phyloP scores from a whole-genome alignment of 176 grass and related monocot genomes.

The Avena eriantha region DNA sequence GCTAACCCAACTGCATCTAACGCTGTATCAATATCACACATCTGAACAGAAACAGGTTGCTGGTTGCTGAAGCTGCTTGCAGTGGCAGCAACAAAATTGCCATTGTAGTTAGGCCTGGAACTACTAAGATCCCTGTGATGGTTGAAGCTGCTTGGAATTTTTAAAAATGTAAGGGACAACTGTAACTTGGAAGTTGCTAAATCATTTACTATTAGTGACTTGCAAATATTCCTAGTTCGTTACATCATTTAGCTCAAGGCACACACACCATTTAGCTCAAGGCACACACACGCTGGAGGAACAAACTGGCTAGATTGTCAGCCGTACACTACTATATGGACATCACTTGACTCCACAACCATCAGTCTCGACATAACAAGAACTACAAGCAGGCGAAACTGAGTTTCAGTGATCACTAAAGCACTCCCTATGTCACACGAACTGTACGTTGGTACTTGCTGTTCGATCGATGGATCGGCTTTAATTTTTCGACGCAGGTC shows the following conservation, averaged over 20 bases:
- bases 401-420: neutral
- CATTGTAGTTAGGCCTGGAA: neutral
- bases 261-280: neutral
- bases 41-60: no score
- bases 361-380: neutral
- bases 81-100: no score
- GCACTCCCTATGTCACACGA: constrained; percentile 11
- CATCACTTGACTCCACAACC: neutral
- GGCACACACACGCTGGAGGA: neutral
- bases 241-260: neutral
- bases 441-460: neutral
- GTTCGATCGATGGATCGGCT: neutral
- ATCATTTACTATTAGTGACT: neutral
- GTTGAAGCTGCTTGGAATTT: neutral
- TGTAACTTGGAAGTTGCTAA: neutral
- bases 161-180: neutral
- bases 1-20: neutral
- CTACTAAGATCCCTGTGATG: neutral
- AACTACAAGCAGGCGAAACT: constrained; percentile 9
- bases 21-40: no score
- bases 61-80: no score
- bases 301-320: neutral
- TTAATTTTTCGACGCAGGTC: constrained; percentile 43
- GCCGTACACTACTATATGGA: neutral
- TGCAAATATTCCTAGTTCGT: neutral